phyloP scores from a whole-genome alignment of 441 rosid species.

The Rhodomyrtus psidioides region DNA sequence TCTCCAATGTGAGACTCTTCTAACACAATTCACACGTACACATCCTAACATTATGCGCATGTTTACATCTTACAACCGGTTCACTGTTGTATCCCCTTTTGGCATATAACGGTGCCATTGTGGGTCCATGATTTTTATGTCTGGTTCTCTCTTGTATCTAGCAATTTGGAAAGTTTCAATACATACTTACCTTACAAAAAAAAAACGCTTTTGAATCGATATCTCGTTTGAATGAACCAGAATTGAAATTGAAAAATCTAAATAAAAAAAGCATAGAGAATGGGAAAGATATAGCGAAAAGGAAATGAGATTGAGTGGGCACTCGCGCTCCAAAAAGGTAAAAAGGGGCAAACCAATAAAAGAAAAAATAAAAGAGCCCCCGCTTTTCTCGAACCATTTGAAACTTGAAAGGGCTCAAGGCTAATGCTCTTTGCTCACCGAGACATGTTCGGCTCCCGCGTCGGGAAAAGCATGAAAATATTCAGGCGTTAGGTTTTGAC shows the following conservation, averaged over 20 bases:
- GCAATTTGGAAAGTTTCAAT: no score
- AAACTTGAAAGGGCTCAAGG: background rate
- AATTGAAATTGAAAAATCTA: background rate
- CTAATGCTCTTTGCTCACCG: background rate
- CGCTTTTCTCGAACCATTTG: background rate
- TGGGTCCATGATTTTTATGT: no score
- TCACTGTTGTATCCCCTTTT: no score
- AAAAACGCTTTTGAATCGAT: background rate
- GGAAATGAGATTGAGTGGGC: background rate
- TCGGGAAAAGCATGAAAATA: background rate
- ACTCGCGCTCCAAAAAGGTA: background rate
- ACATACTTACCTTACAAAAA: no score
- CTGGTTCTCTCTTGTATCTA: no score
- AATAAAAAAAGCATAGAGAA: background rate
- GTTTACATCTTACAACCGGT: no score
- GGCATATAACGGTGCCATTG: no score
- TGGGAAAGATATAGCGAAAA: background rate
- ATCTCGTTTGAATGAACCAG: background rate
- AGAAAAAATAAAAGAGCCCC: background rate
- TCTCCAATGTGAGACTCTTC: no score
- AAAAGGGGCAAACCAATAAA: background rate
- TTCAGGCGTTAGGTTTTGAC: background rate
- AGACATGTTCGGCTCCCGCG: no score
- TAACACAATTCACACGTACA: no score
- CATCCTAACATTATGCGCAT: no score